Evolutionary conservation across 2,329 filamentous ascomycete genomes (phyloP), one percentile per base, ranked within the genome.

Genomic region (Microdochium bolleyi): DNA sequence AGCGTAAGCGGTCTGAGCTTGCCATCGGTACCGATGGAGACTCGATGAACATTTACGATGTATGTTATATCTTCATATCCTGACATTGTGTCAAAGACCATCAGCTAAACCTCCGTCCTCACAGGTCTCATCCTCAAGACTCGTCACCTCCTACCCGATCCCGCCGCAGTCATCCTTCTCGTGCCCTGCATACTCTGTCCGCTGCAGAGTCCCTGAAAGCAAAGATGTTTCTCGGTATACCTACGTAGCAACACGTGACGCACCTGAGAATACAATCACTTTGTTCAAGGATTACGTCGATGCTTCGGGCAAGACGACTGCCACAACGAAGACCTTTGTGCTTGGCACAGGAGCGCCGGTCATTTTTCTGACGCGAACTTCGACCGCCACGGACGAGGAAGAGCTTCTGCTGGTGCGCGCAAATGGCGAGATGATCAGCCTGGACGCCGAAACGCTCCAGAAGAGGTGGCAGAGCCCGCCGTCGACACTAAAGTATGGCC

Each of bases 131-230:
- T 78, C 80, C 3, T 79, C 82, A 5, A 75, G 79, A 55, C 70
- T 85, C 56, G 76, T 86, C 60, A 85, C 83, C 7, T 86, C 83
- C 2, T 86, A 86, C 64, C 82, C 83, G 22, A 78, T 87, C 55
- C 80, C 83, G 24, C 84, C 83, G 1, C 81, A 85, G 64, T 78
- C 83, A 51, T 75, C 74, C 51, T 84, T 87, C 63, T 81, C 81
- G 52, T 85, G 83, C 65, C 67, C 82, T 9, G 78, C 82, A 21
- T 77, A 74, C 64, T 86, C 83, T 16, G 65, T 84, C 44, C 74
- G 80, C 58, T 71, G 75, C 56, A 75, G 80, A 59, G 71, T 71
- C 48, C 65, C 74, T 11, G 72, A 72, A 22, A 71, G 68, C 52
- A 74, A 68, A 56, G 74, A 76, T 54, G 69, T 80, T 30, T 72